Evolutionary conservation across 148 eudicot genomes (phyloP).

Genomic region (Fagopyrum tataricum): DNA sequence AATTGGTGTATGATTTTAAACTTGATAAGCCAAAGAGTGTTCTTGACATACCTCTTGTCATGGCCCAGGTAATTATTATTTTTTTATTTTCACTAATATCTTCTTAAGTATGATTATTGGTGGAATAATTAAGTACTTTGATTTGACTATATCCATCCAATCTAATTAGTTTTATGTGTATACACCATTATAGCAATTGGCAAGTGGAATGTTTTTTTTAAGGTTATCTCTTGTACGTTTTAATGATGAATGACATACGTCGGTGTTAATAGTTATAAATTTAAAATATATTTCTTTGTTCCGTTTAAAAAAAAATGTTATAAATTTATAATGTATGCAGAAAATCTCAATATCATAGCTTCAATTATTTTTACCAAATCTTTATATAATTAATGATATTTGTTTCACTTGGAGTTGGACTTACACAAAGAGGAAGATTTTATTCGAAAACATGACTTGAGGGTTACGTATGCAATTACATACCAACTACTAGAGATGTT

Average conservation of each 20-base stretch:
- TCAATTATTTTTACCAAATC: background rate
- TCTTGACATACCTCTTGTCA: constrained; percentile 40
- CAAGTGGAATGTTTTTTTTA: background rate
- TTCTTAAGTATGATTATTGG: background rate
- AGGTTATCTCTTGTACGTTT: background rate
- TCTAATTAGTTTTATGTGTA: too few species aligned
- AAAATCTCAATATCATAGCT: too few species aligned
- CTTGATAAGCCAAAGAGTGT: constrained; percentile 28
- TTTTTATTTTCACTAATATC: too few species aligned
- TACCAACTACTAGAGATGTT: too few species aligned
- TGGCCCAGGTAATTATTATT: constrained; percentile 24
- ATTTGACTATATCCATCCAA: background rate
- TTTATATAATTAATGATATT: background rate
- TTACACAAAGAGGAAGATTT: too few species aligned
- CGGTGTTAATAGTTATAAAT: too few species aligned
- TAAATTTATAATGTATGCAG: too few species aligned
- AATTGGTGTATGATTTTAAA: constrained; percentile 39
- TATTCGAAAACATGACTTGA: too few species aligned
- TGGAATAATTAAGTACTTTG: background rate
- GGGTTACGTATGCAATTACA: too few species aligned
- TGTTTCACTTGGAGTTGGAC: too few species aligned
- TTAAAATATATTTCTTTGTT: too few species aligned
- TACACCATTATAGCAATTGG: background rate
- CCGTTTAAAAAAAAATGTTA: too few species aligned
- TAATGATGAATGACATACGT: background rate